Evolutionary conservation across 1,284 basidiomycete species (phyloP).

Genomic region (Boletus mariae): DNA sequence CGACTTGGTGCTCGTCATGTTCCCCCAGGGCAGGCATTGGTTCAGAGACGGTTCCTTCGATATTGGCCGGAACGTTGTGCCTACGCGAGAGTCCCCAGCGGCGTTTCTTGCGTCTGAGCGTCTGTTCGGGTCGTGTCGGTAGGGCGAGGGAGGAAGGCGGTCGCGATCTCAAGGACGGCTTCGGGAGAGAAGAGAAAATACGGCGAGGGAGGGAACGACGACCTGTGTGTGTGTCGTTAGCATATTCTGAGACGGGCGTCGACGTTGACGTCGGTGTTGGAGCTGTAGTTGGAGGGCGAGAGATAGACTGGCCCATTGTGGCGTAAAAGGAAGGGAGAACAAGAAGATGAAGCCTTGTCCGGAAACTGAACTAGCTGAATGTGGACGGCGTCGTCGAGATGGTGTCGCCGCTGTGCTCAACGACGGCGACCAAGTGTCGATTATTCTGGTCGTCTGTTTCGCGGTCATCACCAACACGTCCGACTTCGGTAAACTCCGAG

Average conservation of each 20-base stretch:
- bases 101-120: slow-evolving; percentile 32
- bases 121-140: slow-evolving; percentile 20
- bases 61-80: slow-evolving; percentile 6
- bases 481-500: slow-evolving; percentile 20
- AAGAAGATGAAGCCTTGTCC: not conserved
- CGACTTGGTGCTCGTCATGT: slow-evolving; percentile 28
- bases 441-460: slow-evolving; percentile 25
- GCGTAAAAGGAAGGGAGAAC: slow-evolving; percentile 4
- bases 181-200: slow-evolving; percentile 27
- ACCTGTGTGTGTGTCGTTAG: not conserved
- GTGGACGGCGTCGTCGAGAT: slow-evolving; percentile 6
- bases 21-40: slow-evolving; percentile 13
- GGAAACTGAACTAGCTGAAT: not conserved
- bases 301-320: slow-evolving; percentile 30
- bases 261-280: slow-evolving; percentile 3
- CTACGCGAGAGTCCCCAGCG: slow-evolving; percentile 40
- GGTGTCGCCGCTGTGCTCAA: slow-evolving; percentile 14
- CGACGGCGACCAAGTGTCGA: slow-evolving; percentile 20
- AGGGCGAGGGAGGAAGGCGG: slow-evolving; percentile 18
- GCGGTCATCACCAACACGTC: slow-evolving; percentile 24
- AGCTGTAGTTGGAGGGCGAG: slow-evolving; percentile 16
- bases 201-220: slow-evolving; percentile 27
- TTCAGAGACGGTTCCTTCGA: slow-evolving; percentile 11
- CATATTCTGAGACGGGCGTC: slow-evolving; percentile 5
- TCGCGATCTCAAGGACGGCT: slow-evolving; percentile 24